Percentiles rank a stretch among this genome's conserved stretches.
phyloP scores from a whole-genome alignment of 441 rosid species.

The Flueggea neowawraea region DNA sequence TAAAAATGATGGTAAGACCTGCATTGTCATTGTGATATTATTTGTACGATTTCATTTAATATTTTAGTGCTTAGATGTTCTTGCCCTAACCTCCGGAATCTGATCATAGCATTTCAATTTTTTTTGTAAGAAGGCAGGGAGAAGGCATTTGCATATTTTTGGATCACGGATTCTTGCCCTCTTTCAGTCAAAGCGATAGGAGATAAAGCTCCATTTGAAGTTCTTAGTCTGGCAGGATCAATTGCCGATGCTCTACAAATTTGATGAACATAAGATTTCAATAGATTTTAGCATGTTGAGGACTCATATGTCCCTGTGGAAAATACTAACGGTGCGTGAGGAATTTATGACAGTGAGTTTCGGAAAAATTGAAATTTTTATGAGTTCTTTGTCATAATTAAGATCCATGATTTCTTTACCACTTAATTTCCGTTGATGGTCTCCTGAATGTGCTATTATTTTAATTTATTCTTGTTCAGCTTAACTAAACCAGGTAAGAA shows the following conservation, averaged over 20 bases:
- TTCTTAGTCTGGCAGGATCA: constrained; percentile 88
- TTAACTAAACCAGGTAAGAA: too few species aligned
- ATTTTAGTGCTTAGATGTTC: not conserved
- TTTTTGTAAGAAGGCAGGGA: constrained; percentile 29
- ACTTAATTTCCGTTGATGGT: too few species aligned
- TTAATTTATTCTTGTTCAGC: too few species aligned
- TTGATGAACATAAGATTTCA: constrained; percentile 21
- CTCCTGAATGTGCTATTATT: too few species aligned
- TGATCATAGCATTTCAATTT: not conserved
- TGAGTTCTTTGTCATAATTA: too few species aligned
- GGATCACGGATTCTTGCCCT: constrained; percentile 99
- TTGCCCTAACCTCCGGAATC: not conserved
- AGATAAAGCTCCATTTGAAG: constrained; percentile 78
- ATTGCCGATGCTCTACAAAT: constrained; percentile 87
- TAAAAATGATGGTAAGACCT: constrained; percentile 49
- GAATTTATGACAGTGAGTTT: too few species aligned
- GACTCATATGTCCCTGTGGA: too few species aligned
- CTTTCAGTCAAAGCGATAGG: constrained; percentile 71
- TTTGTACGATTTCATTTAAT: not conserved
- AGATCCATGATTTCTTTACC: too few species aligned
- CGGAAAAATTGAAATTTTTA: too few species aligned
- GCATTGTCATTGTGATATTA: not conserved
- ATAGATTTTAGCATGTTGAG: too few species aligned
- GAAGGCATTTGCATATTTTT: constrained; percentile 74
- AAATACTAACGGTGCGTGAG: too few species aligned